Conservation (phyloP, 2,329 filamentous ascomycete genomes). For the Dactylellina leptospora region DNA sequence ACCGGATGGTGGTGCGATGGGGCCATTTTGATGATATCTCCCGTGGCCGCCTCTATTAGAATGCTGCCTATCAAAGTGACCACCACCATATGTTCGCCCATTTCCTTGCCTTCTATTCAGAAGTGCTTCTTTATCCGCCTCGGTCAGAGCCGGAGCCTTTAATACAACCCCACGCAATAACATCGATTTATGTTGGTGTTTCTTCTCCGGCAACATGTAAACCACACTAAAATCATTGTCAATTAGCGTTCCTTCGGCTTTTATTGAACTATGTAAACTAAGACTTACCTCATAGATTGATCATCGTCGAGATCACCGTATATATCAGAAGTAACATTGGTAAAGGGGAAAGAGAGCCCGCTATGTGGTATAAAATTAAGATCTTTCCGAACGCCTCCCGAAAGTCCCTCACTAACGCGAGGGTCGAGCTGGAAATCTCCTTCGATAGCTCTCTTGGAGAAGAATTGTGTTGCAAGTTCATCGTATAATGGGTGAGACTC, state of each 20-base stretch:
- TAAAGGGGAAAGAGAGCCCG: conserved; percentile 78
- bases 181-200: conserved; percentile 88
- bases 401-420: conserved; percentile 76
- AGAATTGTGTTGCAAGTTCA: conserved; percentile 83
- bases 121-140: conserved; percentile 77
- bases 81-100: conserved; percentile 73
- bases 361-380: conserved; percentile 85
- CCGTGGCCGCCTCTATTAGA: conserved; percentile 53
- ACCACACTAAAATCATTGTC: conserved; percentile 70
- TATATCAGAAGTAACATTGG: conserved; percentile 69
- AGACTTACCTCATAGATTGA: conserved; percentile 76
- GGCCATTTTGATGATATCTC: conserved; percentile 63
- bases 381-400: conserved; percentile 82
- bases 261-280: conserved; percentile 59
- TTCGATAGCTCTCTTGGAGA: conserved; percentile 81
- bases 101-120: conserved; percentile 71
- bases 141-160: conserved; percentile 75
- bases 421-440: conserved; percentile 77
- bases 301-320: conserved; percentile 80
- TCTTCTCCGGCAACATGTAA: conserved; percentile 80
- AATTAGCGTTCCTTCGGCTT: conserved; percentile 55
- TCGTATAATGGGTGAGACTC: conserved; percentile 86
- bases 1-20: conserved; percentile 60
- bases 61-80: conserved; percentile 60
- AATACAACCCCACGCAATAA: conserved; percentile 83